A percentile compares a stretch with the other conserved stretches of the same genome.
Evolutionary conservation across 306 rosid genomes (phyloP).

Genomic region (Cicer judaicum): DNA sequence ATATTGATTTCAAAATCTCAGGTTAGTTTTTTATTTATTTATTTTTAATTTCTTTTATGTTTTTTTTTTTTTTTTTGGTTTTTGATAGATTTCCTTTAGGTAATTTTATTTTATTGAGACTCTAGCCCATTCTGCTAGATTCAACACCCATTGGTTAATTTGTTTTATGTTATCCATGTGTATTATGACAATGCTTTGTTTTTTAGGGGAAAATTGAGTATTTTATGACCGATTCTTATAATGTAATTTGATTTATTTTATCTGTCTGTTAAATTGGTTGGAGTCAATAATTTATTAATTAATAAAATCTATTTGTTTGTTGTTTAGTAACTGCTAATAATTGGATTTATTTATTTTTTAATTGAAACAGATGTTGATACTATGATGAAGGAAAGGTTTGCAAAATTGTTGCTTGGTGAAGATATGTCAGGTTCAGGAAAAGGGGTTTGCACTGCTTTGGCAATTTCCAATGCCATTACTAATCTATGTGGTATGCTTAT

Average conservation of each 20-base stretch:
- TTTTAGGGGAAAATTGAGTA: too few relatives aligned
- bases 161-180: too few relatives aligned
- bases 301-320: conserved; percentile 3
- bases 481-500: conserved; percentile 80
- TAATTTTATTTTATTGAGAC: too few relatives aligned
- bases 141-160: too few relatives aligned
- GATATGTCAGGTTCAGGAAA: conserved; percentile 98
- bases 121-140: too few relatives aligned
- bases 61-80: not conserved
- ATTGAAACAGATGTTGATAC: conserved; percentile 66
- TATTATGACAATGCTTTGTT: too few relatives aligned
- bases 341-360: conserved; percentile 4
- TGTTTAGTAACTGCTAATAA: conserved; percentile 23
- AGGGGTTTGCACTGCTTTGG: conserved; percentile 92
- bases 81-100: too few relatives aligned
- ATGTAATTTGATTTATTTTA: not conserved
- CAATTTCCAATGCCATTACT: conserved; percentile 92
- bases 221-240: too few relatives aligned
- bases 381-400: conserved; percentile 92
- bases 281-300: conserved; percentile 30
- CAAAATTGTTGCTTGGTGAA: conserved; percentile 93
- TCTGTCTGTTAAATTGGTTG: conserved; percentile 12
- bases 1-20: conserved; percentile 56
- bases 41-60: too few relatives aligned
- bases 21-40: conserved; percentile 53